Base-by-base conservation (phyloP, 2,329 filamentous ascomycete species). In the Lecanosticta acicola region DNA sequence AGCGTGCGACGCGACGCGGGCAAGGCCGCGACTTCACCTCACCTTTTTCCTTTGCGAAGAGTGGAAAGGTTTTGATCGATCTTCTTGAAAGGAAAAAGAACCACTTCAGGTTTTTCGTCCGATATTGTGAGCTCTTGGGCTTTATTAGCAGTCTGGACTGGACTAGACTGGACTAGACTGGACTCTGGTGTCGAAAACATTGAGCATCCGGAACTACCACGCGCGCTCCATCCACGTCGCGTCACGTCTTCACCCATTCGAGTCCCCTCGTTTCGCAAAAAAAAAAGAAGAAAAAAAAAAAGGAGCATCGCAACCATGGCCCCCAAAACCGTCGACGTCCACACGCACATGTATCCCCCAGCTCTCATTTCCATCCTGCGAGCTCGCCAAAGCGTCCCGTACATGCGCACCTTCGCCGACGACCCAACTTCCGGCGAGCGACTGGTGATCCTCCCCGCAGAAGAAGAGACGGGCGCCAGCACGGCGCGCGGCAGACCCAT, bases 401-500 rank as follows among this genome's bases (percentile, higher is more conserved):
- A 89, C 48, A 80, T 90, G 47, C 78, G 84, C 48, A 76, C 73
- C 14, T 87, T 87, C 57, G 73, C 56, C 8, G 58, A 62, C 72
- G 47, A 77, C 66, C 34, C 68, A 69, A 18, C 50, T 4, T 63
- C 71, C 14, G 77, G 79, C 35, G 77, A 81, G 36, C 80, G 84
- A 10, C 77, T 87, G 46, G 59, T 64, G 3, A 64, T 64, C 37
- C 51, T 64, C 2, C 62, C 62, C 1, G 49, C 59, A 17, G 61
- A 64, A 48, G 62, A 64, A 49, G 51, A 53, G 39, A 38, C 43
- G 38, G 57, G 58, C 14, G 51, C 59, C 9, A 62, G 59, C 3
- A 66, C 63, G n/a, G 56, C 62, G 7, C 83, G 86, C 2, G 90
- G 89, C 32, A 81, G 90, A 3, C 89, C 90, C 3, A 80, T 96